Base-by-base conservation (phyloP, 306 rosid genomes). In the Inga laurina region DNA sequence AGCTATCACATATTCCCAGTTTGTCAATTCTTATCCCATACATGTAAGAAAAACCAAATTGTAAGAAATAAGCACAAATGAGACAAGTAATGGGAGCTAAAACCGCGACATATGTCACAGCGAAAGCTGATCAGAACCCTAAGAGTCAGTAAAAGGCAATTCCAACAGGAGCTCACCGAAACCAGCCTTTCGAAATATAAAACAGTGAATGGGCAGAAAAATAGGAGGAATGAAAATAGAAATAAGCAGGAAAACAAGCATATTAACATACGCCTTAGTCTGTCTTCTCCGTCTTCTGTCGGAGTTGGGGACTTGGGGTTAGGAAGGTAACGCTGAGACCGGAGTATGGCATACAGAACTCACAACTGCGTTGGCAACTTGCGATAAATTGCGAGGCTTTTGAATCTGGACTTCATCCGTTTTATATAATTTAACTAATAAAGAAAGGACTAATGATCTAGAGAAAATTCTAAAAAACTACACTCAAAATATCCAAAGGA, bases 71-170 rank as follows among this genome's bases (percentile, higher is more conserved):
- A 45, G 6, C 22, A 30, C 49, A 27, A 56, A 48, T 30, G 35
- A 54, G 27, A 16, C 74, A 57, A 18, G 39, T 49, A 59, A 45
- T 14, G 19, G 4, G 19, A 2, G 46, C n/a, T 18, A 16, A 11
- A 57, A n/a, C 54, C 10, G 34, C 52, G 10, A 74, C 3, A 48
- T 64, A 3, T 34, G 10, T 48, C 8, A 21, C 84, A 8, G 15
- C 14, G 52, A 46, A 22, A 44, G 74, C 21, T 30, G 21, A 49
- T 61, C 6, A 74, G 79, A 81, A 74, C 74, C 84, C 79, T 74
- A 62, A 74, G 41, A 35, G 15, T 80, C 56, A 71, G 57, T 22
- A 41, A 37, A 5, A 39, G 10, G 21, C 30, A 44, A 74, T 34
- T 52, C 15, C n/a, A 34, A 51, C 45, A 51, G 65, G 13, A 1